Evolutionary conservation across 176 grass and related monocot species (phyloP).

Genomic region (Phragmites australis): DNA sequence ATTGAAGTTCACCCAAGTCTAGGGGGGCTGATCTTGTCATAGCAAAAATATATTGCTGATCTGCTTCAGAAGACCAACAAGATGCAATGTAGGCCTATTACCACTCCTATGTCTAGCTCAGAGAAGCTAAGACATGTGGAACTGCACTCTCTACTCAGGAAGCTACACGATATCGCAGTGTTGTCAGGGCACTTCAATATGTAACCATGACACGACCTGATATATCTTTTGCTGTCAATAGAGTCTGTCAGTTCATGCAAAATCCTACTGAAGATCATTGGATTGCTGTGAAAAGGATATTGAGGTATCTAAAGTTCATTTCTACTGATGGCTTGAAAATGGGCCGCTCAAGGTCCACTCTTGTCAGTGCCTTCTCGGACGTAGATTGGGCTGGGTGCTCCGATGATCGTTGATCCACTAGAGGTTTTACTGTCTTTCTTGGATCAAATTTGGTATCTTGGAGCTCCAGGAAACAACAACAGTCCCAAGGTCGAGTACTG

Average conservation of each 20-base stretch:
- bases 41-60: too few relatives aligned
- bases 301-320: background rate
- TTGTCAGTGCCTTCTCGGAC: background rate
- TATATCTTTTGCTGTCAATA: background rate
- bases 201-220: background rate
- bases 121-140: too few relatives aligned
- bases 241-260: background rate
- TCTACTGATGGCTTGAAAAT: background rate
- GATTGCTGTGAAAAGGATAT: background rate
- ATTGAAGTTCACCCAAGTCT: background rate
- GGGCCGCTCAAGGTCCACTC: fast-evolving
- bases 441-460: background rate
- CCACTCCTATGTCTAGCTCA: too few relatives aligned
- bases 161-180: background rate
- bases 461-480: background rate
- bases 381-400: background rate
- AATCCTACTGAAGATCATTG: background rate
- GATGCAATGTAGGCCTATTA: too few relatives aligned
- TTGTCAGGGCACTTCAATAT: background rate
- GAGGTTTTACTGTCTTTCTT: background rate
- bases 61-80: too few relatives aligned
- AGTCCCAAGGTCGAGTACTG: background rate
- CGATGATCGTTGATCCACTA: background rate
- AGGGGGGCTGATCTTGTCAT: too few relatives aligned
- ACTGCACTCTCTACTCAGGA: too few relatives aligned